These are phyloP conservation scores for Blastobotrys capitulatus DNA, from an alignment of 1,139 yeast species.

Conservation along the genomic window DNA sequence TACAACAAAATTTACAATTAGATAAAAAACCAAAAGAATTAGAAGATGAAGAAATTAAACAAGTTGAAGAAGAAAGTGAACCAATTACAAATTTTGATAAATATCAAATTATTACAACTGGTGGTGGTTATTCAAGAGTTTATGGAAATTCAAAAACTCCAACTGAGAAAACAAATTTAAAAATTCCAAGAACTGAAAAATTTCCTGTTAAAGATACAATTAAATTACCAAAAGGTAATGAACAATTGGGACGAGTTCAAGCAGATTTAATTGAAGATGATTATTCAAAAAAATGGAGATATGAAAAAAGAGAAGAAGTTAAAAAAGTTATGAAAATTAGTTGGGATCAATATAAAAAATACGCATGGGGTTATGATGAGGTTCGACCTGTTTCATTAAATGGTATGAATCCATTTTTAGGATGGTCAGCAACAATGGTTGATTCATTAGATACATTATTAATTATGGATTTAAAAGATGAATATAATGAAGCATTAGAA, in stretches of 20 bases:
- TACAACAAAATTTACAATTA: not conserved
- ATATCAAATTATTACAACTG: constrained; percentile 9
- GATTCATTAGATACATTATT: constrained; percentile 67
- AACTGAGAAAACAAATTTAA: constrained; percentile 6
- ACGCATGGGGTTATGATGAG: constrained; percentile 61
- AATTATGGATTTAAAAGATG: constrained; percentile 53
- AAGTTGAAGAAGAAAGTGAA: not conserved
- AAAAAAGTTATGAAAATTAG: constrained; percentile 48
- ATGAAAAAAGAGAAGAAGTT: constrained; percentile 42
- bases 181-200: constrained; percentile 23
- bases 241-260: constrained; percentile 17
- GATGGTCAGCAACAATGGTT: constrained; percentile 50
- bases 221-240: constrained; percentile 12
- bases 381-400: constrained; percentile 36
- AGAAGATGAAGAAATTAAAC: not conserved
- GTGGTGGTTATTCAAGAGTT: constrained; percentile 10
- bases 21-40: not conserved
- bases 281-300: constrained; percentile 9
- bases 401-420: constrained; percentile 39
- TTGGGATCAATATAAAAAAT: constrained; percentile 53
- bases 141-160: not conserved
- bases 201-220: constrained; percentile 19
- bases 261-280: constrained; percentile 15
- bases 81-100: not conserved
- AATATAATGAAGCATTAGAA: constrained; percentile 47